phyloP scores from a whole-genome alignment of 768 basidiomycete species.

The Pisolithus orientalis region DNA sequence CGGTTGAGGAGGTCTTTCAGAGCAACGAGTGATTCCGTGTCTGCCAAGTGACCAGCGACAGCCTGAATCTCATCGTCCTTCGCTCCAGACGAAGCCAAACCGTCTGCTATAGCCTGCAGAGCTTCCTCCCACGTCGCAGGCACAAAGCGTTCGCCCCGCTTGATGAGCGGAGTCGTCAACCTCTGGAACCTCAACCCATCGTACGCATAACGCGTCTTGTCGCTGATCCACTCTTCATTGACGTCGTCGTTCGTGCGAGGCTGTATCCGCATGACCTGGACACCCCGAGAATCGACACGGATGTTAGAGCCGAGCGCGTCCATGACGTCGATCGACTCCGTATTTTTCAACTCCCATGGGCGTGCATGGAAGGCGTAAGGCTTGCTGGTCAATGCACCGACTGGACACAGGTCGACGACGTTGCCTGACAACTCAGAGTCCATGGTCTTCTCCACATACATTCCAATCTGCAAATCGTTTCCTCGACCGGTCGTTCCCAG shows the following conservation, averaged over 20 bases:
- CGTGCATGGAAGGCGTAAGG: slow-evolving; percentile 97
- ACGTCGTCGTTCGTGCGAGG: slow-evolving; percentile 96
- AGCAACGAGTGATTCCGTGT: slow-evolving; percentile 89
- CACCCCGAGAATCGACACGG: slow-evolving; percentile 89
- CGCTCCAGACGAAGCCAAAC: slow-evolving; percentile 74
- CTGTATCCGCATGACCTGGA: slow-evolving; percentile 96
- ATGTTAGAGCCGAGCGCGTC: slow-evolving; percentile 97
- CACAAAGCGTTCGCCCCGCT: slow-evolving; percentile 89
- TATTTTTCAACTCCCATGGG: slow-evolving; percentile 98
- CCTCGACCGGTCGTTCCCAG: slow-evolving; percentile 95
- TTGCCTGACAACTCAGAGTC: slow-evolving; percentile 97
- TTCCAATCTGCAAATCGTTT: slow-evolving; percentile 98
- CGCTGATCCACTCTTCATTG: slow-evolving; percentile 99
- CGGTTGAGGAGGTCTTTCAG: slow-evolving; percentile 91
- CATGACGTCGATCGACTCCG: slow-evolving; percentile 91
- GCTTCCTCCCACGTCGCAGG: slow-evolving; percentile 90
- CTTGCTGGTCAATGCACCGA: slow-evolving; percentile 96
- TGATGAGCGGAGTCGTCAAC: slow-evolving; percentile 84
- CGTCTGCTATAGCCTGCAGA: slow-evolving; percentile 68
- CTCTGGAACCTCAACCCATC: slow-evolving; percentile 96
- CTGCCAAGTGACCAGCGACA: slow-evolving; percentile 87
- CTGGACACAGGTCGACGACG: slow-evolving; percentile 94
- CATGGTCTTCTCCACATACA: slow-evolving; percentile 96
- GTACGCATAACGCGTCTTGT: slow-evolving; percentile 96
- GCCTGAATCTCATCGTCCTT: slow-evolving; percentile 91